Evolutionary conservation across 495 filamentous ascomycete genomes (phyloP), one percentile per base, ranked within the genome.

Genomic region (Aspergillus panamensis): DNA sequence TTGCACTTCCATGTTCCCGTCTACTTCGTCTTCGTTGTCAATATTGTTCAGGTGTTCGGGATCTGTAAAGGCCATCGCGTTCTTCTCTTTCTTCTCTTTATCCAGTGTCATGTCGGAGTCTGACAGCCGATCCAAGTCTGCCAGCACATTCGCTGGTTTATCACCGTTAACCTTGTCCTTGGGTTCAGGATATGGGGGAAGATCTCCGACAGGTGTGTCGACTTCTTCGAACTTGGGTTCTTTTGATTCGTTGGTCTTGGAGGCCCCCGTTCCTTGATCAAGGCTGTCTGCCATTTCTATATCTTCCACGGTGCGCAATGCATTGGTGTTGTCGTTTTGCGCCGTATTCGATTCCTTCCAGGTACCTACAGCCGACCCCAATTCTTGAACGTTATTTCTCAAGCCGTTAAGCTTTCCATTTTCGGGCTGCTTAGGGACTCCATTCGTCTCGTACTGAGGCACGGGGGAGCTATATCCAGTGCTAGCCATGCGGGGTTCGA

Each of bases 221-320:
- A 67, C 64, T 53, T 75, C 76, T 59, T 79, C 74, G 17, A 70
- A 70, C 56, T 79, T 79, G 12, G 71, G 62, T 21, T 61, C 58
- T 37, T 59, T 70, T 12, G 62, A 55, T 14, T 62, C 62, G 48
- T 63, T 62, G 17, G 45, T 19, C 31, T 51, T 35, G 7, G 10
- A 16, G 8, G 40, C n/a, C 8, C 43, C 42, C 19, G 42, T 51
- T 16, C 60, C 54, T 21, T 50, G 44, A 30, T 59, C 53, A 4
- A 65, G 59, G 1, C 60, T 60, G 20, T 78, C 76, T n/a, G 68
- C 51, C 80, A 82, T 83, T 37, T 80, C 73, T 32, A 76, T 64
- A 51, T 82, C 77, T 40, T 63, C 62, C 43, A 48, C 43, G 19
- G 44, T 25, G 44, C 40, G 51, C 6, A n/a, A 4, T 5, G 21